These are phyloP conservation scores for Trifolium subterraneum DNA, from an alignment of 306 rosid genomes.

Conservation along the genomic window DNA sequence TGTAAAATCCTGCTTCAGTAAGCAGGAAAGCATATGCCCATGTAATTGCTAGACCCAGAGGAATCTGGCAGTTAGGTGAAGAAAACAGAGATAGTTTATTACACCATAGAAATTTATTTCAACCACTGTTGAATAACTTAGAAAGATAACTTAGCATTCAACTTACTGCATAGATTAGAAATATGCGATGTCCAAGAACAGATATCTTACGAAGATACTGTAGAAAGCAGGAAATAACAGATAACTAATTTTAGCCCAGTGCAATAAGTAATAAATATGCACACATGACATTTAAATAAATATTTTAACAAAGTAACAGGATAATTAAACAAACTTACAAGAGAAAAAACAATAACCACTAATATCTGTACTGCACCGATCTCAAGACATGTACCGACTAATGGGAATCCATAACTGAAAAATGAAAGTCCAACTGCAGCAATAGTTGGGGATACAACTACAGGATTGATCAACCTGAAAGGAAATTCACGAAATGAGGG, in stretches of 20 bases:
- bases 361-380: constrained; percentile 94
- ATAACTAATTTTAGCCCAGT: constrained; percentile 34
- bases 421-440: constrained; percentile 99
- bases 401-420: constrained; percentile 91
- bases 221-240: constrained; percentile 34
- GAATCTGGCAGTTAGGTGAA: constrained; percentile 70
- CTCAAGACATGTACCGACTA: constrained; percentile 92
- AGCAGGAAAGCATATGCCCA: constrained; percentile 94
- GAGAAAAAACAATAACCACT: constrained; percentile 80
- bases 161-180: constrained; percentile 94
- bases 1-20: constrained; percentile 85
- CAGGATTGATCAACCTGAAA: constrained; percentile 96
- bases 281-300: not conserved
- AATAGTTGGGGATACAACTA: constrained; percentile 94
- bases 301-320: not conserved
- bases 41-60: constrained; percentile 92
- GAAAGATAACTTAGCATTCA: not conserved
- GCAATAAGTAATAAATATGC: constrained; percentile 31
- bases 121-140: constrained; percentile 16
- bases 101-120: constrained; percentile 26
- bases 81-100: constrained; percentile 38
- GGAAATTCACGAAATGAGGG: constrained; percentile 42
- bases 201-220: constrained; percentile 98
- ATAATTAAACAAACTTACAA: constrained; percentile 69
- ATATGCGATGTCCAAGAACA: constrained; percentile 90